A percentile compares a stretch with the other conserved stretches of the same genome.
Evolutionary conservation across 768 basidiomycete genomes (phyloP).

Genomic region (Termitomyces sp.): DNA sequence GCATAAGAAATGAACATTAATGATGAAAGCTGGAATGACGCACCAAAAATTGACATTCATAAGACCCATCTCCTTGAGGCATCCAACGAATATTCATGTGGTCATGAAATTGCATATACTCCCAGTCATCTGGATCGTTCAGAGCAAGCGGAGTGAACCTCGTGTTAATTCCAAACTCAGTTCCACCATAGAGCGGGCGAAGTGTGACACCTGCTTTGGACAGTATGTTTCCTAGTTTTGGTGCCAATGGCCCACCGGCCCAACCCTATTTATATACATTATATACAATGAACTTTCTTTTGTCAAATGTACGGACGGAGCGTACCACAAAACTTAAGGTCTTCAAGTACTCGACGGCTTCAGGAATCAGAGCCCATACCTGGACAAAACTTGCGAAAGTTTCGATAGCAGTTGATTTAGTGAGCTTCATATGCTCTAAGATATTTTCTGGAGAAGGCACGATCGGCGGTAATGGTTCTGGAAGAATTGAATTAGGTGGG

Average conservation of each 20-base stretch:
- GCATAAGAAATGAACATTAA: neutral
- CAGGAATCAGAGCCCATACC: constrained; percentile 26
- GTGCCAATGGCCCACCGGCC: constrained; percentile 10
- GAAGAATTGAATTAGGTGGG: neutral
- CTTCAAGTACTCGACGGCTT: constrained; percentile 15
- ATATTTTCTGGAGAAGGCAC: constrained; percentile 24
- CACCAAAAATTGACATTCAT: constrained; percentile 34
- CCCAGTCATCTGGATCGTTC: constrained; percentile 17
- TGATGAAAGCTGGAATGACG: neutral
- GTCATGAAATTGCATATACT: constrained; percentile 9
- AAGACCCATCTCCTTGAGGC: constrained; percentile 23
- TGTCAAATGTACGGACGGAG: neutral
- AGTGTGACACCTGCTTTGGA: constrained; percentile 8
- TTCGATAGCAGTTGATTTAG: constrained; percentile 24
- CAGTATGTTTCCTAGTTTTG: constrained; percentile 10
- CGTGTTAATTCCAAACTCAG: constrained; percentile 14
- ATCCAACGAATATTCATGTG: constrained; percentile 22
- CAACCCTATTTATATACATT: constrained; percentile 4
- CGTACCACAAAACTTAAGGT: constrained; percentile 8
- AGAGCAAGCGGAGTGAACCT: constrained; percentile 5
- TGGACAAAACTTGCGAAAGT: constrained; percentile 35
- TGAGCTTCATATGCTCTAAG: constrained; percentile 26
- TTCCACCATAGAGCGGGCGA: constrained; percentile 11
- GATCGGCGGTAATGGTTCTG: constrained; percentile 19
- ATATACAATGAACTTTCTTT: neutral